Base-by-base conservation (phyloP, 2,329 filamentous ascomycete genomes). In the Penicillium sclerotigenum region DNA sequence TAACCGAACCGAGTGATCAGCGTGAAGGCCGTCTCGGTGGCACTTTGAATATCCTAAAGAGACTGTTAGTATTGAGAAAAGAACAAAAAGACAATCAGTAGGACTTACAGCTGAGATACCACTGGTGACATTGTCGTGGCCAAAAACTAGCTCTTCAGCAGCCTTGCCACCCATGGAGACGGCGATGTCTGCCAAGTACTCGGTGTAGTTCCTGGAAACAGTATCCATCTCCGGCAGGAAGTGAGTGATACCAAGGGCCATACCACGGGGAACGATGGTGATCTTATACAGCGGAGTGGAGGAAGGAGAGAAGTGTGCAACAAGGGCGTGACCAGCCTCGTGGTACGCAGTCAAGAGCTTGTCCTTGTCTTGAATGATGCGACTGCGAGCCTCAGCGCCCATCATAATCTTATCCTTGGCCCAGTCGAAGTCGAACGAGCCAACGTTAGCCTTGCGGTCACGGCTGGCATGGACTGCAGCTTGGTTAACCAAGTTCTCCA, bases 381-480 rank as follows among this genome's bases (percentile, higher is more conserved):
- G 91, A 64, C 88, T 96, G 72, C 87, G 89, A 70, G 88, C 86
- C 77, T 99, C 94, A 2, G 93, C 90, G 36, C 94, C 94, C 91
- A 99, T 96, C 73, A 96, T 88, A 52, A 99, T 90, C 77, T 94
- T 94, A 79, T 99, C 94, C 76, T 96, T 97, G 55, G 94, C 94
- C 92, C 93, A 99, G 65, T 97, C 92, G 61, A 97, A 87, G 69
- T 97, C 91, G 33, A 82, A 76, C 73, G 91, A 88, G 13, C 83
- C 83, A 51, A 99, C 90, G 43, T 87, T 83, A 57, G 80, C 80
- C 37, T 88, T 83, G 76, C 92, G 94, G 64, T 89, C 83, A 72
- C 94, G 91, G 68, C 91, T 96, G n/a, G 94, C 94, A 68, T 89
- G 90, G 41, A 99, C 88, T 22, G 94, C 94, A 31, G 94, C 94